Conservation (phyloP, 805 yeast species). For the Cyberlindnera samutprakarnensis region DNA sequence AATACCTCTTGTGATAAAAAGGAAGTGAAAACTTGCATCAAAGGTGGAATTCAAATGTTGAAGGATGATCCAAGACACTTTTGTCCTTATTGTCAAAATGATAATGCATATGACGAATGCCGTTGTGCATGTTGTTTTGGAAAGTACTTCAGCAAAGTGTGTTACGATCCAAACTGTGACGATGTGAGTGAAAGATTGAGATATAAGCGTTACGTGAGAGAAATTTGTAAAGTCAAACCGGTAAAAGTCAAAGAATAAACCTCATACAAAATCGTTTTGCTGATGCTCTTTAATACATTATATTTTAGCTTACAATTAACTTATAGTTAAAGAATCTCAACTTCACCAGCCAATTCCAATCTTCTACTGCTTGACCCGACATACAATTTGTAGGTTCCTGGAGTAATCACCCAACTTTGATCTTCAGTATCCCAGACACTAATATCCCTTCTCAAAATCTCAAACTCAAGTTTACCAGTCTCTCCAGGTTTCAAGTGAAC, state of each 20-base stretch:
- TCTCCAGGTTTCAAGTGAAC: slow-evolving; percentile 37
- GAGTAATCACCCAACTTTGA: slow-evolving; percentile 52
- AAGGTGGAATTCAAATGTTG: slow-evolving; percentile 16
- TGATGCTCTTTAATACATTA: too few species aligned
- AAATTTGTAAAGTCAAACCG: slow-evolving; percentile 20
- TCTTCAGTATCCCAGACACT: slow-evolving; percentile 47
- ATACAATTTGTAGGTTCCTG: slow-evolving; percentile 46
- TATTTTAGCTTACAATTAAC: too few species aligned
- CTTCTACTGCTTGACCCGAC: slow-evolving; percentile 43
- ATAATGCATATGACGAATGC: slow-evolving; percentile 22
- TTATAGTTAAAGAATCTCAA: slow-evolving; percentile 19
- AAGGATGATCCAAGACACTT: slow-evolving; percentile 18
- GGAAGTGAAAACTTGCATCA: slow-evolving; percentile 18
- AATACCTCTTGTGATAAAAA: slow-evolving; percentile 14
- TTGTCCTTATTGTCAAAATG: slow-evolving; percentile 21
- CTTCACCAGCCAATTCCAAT: slow-evolving; percentile 36
- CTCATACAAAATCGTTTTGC: neutral
- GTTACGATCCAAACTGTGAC: slow-evolving; percentile 21
- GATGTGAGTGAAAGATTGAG: slow-evolving; percentile 17
- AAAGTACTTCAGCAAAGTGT: slow-evolving; percentile 19
- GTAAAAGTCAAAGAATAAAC: slow-evolving; percentile 1
- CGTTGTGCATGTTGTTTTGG: slow-evolving; percentile 24
- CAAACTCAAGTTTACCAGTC: slow-evolving; percentile 31
- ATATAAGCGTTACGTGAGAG: slow-evolving; percentile 20
- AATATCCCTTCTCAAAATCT: slow-evolving; percentile 43